phyloP scores from a whole-genome alignment of 2,329 filamentous ascomycete genomes.

The Aspergillus spinulosporus region DNA sequence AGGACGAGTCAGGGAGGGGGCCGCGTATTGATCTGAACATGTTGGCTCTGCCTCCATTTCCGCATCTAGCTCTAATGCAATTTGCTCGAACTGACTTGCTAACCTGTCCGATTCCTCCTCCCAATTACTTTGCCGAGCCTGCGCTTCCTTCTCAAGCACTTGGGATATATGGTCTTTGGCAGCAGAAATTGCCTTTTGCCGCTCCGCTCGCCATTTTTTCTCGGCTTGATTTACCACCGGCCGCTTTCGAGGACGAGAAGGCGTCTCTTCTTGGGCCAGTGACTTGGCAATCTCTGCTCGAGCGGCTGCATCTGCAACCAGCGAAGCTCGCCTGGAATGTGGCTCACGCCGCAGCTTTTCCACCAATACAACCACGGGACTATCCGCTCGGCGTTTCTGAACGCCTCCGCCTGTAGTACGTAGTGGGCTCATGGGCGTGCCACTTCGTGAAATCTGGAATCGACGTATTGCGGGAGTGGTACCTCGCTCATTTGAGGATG shows the following conservation, averaged over 20 bases:
- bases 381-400: conserved; percentile 36
- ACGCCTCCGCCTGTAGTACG: conserved; percentile 34
- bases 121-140: conserved; percentile 41
- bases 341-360: conserved; percentile 39
- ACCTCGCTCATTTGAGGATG: conserved; percentile 19
- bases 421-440: conserved; percentile 27
- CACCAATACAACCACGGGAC: conserved; percentile 40
- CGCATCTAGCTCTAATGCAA: conserved; percentile 45
- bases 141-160: conserved; percentile 39
- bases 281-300: conserved; percentile 14
- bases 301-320: conserved; percentile 32
- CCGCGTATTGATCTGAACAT: conserved; percentile 2
- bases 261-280: conserved; percentile 13
- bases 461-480: conserved; percentile 32
- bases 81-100: conserved; percentile 43
- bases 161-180: conserved; percentile 38
- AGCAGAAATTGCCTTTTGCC: conserved; percentile 34
- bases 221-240: conserved; percentile 45
- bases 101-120: conserved; percentile 46
- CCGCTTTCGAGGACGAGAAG: conserved; percentile 35
- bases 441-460: conserved; percentile 43
- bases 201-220: conserved; percentile 40
- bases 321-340: conserved; percentile 36
- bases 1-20: conserved; percentile 11
- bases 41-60: conserved; percentile 26